Percentiles rank a stretch among this genome's conserved stretches.
Evolutionary conservation across 2,329 filamentous ascomycete genomes (phyloP).

Genomic region (Basipetospora chlamydospora): DNA sequence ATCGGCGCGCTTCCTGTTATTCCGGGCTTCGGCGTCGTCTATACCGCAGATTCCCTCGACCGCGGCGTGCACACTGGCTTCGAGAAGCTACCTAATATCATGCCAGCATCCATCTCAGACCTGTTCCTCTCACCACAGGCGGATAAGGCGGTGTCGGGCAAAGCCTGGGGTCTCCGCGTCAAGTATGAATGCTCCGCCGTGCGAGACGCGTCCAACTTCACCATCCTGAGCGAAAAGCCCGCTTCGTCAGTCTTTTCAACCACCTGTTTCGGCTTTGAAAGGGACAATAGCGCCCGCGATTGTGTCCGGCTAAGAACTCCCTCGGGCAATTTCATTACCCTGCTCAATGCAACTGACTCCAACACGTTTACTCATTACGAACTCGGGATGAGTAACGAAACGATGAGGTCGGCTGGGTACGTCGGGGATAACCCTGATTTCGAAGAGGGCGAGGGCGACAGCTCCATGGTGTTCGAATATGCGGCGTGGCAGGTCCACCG

Average conservation of each 20-base stretch:
- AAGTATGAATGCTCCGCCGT: conserved; percentile 8
- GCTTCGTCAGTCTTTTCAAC: neutral
- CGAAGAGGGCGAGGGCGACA: neutral
- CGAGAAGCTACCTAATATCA: conserved; percentile 4
- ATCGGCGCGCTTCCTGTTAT: conserved; percentile 4
- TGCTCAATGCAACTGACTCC: no score
- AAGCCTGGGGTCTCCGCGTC: conserved; percentile 7
- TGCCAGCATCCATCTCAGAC: conserved; percentile 6
- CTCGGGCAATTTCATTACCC: neutral
- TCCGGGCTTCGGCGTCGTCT: conserved; percentile 8
- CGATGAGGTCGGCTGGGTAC: neutral
- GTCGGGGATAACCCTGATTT: neutral
- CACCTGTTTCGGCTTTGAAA: neutral
- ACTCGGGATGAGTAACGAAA: neutral
- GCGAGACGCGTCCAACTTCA: conserved; percentile 6
- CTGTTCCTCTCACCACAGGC: conserved; percentile 9
- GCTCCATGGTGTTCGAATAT: conserved; percentile 5
- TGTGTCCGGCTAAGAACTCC: no score
- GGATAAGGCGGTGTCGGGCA: conserved; percentile 6
- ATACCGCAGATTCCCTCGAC: conserved; percentile 3
- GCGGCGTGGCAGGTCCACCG: conserved; percentile 6
- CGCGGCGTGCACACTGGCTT: conserved; percentile 2
- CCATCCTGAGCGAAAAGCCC: conserved; percentile 6
- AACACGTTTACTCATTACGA: conserved; percentile 1
- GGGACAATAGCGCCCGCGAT: neutral